phyloP scores from a whole-genome alignment of 768 basidiomycete species.

The Termitomyces sp. region DNA sequence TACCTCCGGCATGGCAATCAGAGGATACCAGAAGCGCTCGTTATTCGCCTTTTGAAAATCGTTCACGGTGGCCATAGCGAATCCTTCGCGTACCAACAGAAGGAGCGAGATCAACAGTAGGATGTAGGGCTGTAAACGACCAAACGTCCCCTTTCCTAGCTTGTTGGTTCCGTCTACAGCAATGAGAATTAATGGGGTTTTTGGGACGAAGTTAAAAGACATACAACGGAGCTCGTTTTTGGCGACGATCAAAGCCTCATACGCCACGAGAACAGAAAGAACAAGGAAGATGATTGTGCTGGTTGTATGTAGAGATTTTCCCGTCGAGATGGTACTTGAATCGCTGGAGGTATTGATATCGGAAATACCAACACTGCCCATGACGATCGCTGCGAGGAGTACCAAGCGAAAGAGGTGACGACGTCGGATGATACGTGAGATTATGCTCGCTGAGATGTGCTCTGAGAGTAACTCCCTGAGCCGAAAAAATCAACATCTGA shows the following conservation, averaged over 20 bases:
- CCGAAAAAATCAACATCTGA: neutral
- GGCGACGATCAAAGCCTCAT: conserved; percentile 12
- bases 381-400: conserved; percentile 9
- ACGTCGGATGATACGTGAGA: conserved; percentile 8
- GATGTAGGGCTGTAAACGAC: conserved; percentile 15
- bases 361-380: conserved; percentile 17
- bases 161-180: neutral
- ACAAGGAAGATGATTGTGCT: conserved; percentile 20
- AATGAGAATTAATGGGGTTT: neutral
- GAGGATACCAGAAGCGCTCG: conserved; percentile 22
- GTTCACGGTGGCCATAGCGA: conserved; percentile 15
- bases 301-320: conserved; percentile 9
- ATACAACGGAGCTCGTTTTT: conserved; percentile 3
- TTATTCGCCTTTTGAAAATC: conserved; percentile 10
- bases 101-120: conserved; percentile 16
- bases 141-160: conserved; percentile 5
- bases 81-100: conserved; percentile 17
- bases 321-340: conserved; percentile 1
- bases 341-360: conserved; percentile 6
- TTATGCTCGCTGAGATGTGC: neutral
- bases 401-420: conserved; percentile 13
- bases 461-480: conserved; percentile 1
- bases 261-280: conserved; percentile 15
- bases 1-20: conserved; percentile 19
- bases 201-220: neutral